These are phyloP conservation scores for Hymenoscyphus infarciens DNA, from an alignment of 2,329 filamentous ascomycete genomes.

Conservation along the genomic window DNA sequence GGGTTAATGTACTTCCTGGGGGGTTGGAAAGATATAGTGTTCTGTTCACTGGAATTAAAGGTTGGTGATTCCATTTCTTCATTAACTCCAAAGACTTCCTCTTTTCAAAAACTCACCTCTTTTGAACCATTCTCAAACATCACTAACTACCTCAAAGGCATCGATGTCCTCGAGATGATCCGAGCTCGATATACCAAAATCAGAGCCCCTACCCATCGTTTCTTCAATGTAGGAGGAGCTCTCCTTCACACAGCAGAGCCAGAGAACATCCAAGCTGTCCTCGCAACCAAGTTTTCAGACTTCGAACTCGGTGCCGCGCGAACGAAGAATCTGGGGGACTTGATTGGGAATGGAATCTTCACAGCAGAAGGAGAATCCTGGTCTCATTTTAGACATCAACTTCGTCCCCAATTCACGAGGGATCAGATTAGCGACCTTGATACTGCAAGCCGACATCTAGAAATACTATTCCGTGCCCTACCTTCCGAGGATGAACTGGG, in stretches of 20 bases:
- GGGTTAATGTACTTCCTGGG: constrained; percentile 22
- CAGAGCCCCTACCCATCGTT: constrained; percentile 18
- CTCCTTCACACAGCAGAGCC: constrained; percentile 43
- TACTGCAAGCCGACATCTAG: constrained; percentile 51
- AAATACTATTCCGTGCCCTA: constrained; percentile 28
- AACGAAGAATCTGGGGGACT: constrained; percentile 30
- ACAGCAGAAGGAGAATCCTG: constrained; percentile 39
- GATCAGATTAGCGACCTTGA: constrained; percentile 36
- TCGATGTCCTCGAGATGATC: constrained; percentile 26
- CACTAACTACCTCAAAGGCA: constrained; percentile 16
- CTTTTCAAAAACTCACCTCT: background rate
- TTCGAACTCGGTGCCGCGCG: constrained; percentile 36
- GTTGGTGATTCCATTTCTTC: constrained; percentile 8
- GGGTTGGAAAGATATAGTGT: constrained; percentile 21
- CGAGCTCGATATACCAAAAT: constrained; percentile 14
- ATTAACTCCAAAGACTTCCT: background rate
- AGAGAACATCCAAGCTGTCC: constrained; percentile 34
- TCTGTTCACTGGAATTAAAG: constrained; percentile 19
- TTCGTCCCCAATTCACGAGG: constrained; percentile 38
- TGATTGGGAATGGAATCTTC: constrained; percentile 40
- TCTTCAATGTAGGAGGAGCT: constrained; percentile 14
- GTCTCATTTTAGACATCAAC: constrained; percentile 38
- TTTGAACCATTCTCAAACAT: background rate
- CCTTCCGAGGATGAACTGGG: constrained; percentile 20
- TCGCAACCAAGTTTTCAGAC: constrained; percentile 36